Percentiles rank a stretch among this genome's conserved stretches.
These are phyloP conservation scores for Crithidia bombi DNA, from an alignment of 208 protist genomes.

Conservation along the genomic window DNA sequence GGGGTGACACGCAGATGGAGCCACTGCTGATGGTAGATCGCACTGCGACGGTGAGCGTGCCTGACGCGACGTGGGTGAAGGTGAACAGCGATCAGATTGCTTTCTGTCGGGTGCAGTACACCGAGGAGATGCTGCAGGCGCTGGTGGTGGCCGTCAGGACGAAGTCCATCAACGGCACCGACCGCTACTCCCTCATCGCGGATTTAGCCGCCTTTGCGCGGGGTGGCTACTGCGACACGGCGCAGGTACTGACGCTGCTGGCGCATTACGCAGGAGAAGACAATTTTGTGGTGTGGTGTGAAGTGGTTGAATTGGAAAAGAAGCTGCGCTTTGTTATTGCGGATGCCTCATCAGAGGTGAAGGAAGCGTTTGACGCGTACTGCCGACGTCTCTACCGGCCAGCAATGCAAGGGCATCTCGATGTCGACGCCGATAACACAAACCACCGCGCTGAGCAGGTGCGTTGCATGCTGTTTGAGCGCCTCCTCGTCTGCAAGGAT, in stretches of 20 bases:
- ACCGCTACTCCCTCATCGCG: slow-evolving; percentile 66
- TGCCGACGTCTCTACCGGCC: slow-evolving; percentile 55
- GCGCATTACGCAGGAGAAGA: slow-evolving; percentile 36
- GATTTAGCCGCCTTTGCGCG: slow-evolving; percentile 78
- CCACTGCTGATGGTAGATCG: slow-evolving; percentile 30
- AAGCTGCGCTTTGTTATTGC: slow-evolving; percentile 54
- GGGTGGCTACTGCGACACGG: slow-evolving; percentile 54
- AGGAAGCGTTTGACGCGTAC: slow-evolving; percentile 53
- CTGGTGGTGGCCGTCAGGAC: slow-evolving; percentile 45
- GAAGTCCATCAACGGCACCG: slow-evolving; percentile 58
- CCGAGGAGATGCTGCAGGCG: slow-evolving; percentile 41
- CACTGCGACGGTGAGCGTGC: slow-evolving; percentile 23
- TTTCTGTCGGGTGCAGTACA: slow-evolving; percentile 83
- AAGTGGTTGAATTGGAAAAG: slow-evolving; percentile 50
- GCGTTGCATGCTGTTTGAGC: slow-evolving; percentile 48
- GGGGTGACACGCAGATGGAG: slow-evolving; percentile 14
- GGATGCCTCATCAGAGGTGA: slow-evolving; percentile 28
- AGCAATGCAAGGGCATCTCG: slow-evolving; percentile 44
- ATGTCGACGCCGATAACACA: slow-evolving; percentile 31
- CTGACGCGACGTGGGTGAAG: slow-evolving; percentile 58
- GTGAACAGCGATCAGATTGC: slow-evolving; percentile 70
- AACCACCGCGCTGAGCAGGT: slow-evolving; percentile 47
- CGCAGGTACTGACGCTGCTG: slow-evolving; percentile 50
- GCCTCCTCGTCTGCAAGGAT: slow-evolving; percentile 47
- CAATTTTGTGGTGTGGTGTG: slow-evolving; percentile 43